A percentile compares a stretch with the other conserved stretches of the same genome.
These are phyloP conservation scores for Melaleuca quinquenervia DNA, from an alignment of 345 rosid genomes.

Conservation along the genomic window DNA sequence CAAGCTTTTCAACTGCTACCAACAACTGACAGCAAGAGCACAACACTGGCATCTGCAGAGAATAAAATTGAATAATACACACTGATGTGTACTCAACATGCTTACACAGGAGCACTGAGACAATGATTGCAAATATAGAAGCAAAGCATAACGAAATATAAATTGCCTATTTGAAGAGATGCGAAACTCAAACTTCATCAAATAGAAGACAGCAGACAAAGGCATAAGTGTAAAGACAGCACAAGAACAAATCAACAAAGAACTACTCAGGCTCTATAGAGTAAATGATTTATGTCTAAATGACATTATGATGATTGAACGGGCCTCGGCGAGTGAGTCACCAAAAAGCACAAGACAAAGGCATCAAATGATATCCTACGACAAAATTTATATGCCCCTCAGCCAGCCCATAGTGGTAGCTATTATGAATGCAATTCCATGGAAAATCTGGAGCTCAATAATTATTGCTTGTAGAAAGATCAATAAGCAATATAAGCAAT, in stretches of 20 bases:
- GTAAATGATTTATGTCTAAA: background rate
- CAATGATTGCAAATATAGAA: background rate
- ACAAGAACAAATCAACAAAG: background rate
- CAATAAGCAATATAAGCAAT: background rate
- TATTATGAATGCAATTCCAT: background rate
- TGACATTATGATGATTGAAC: background rate
- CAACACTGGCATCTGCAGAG: slow-evolving; percentile 24
- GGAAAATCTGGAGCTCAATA: background rate
- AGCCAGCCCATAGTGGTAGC: background rate
- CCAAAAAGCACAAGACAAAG: background rate
- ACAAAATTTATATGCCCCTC: background rate
- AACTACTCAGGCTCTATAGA: background rate
- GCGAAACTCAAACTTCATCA: background rate
- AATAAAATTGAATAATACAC: background rate
- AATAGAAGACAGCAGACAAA: background rate
- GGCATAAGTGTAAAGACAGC: background rate
- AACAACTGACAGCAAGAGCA: slow-evolving; percentile 30
- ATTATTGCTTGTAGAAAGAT: background rate
- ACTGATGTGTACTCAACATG: background rate
- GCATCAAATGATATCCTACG: background rate
- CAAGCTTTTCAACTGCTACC: slow-evolving; percentile 17
- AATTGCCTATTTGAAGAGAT: background rate
- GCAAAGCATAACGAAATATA: background rate
- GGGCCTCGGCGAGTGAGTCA: background rate
- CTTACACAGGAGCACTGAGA: background rate